These are phyloP conservation scores for Hyphopichia buzzinii DNA, from an alignment of 1,139 yeast genomes.

Conservation along the genomic window DNA sequence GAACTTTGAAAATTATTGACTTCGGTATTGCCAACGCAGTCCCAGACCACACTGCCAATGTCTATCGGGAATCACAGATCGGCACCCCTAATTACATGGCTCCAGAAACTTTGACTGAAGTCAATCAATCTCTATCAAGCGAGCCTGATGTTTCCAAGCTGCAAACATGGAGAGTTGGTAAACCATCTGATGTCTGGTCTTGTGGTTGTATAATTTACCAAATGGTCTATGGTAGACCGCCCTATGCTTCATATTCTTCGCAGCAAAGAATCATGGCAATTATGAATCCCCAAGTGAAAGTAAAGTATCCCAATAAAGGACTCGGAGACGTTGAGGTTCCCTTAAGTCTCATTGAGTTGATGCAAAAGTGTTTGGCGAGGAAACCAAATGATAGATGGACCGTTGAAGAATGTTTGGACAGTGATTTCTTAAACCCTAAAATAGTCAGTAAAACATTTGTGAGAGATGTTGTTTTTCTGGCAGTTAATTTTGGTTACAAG, in stretches of 20 bases:
- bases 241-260: slow-evolving; percentile 80
- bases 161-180: slow-evolving; percentile 82
- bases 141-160: slow-evolving; percentile 10
- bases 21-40: slow-evolving; percentile 96
- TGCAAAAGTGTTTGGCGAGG: slow-evolving; percentile 69
- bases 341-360: slow-evolving; percentile 63
- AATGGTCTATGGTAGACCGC: slow-evolving; percentile 92
- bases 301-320: slow-evolving; percentile 65
- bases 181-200: slow-evolving; percentile 97
- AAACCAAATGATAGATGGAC: slow-evolving; percentile 72
- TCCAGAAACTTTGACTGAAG: slow-evolving; percentile 85
- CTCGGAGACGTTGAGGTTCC: slow-evolving; percentile 68
- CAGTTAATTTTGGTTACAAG: slow-evolving; percentile 65
- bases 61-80: slow-evolving; percentile 85
- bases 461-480: slow-evolving; percentile 70
- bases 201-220: slow-evolving; percentile 96
- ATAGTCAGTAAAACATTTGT: slow-evolving; percentile 67
- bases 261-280: slow-evolving; percentile 81
- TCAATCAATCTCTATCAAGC: slow-evolving; percentile 29
- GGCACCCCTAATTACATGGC: slow-evolving; percentile 99
- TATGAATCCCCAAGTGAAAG: slow-evolving; percentile 79
- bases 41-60: slow-evolving; percentile 87
- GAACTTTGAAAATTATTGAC: slow-evolving; percentile 83
- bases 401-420: slow-evolving; percentile 53
- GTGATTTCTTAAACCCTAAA: slow-evolving; percentile 70